These are phyloP conservation scores for Brassica hybrid DNA, from an alignment of 441 rosid species.

Conservation along the genomic window DNA sequence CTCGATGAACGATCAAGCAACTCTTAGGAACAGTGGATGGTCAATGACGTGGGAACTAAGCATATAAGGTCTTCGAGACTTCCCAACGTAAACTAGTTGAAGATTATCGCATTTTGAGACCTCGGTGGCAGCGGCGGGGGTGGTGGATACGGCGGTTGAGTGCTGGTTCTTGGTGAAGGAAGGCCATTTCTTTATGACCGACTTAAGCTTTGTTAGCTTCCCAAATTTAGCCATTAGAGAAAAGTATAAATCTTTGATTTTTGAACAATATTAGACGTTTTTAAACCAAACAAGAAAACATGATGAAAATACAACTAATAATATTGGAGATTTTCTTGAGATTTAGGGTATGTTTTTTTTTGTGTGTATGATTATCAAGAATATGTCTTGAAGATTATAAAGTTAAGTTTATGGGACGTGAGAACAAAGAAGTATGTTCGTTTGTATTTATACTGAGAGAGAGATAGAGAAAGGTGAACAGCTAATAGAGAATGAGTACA, in stretches of 20 bases:
- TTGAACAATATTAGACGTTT: constrained; percentile 3
- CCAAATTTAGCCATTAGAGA: constrained; percentile 61
- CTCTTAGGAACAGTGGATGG: constrained; percentile 81
- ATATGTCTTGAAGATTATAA: not conserved
- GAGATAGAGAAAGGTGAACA: constrained; percentile 37
- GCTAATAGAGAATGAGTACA: constrained; percentile 51
- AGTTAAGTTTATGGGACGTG: constrained; percentile 1
- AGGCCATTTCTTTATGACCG: constrained; percentile 74
- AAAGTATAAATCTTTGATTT: not conserved
- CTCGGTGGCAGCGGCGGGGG: constrained; percentile 18
- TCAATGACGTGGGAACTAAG: constrained; percentile 52
- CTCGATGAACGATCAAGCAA: constrained; percentile 60
- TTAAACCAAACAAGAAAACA: not conserved
- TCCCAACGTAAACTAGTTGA: constrained; percentile 75
- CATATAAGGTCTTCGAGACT: constrained; percentile 70
- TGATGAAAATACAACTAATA: not conserved
- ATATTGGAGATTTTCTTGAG: not conserved
- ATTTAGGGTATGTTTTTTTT: not conserved
- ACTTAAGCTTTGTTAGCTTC: constrained; percentile 78
- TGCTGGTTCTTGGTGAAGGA: constrained; percentile 62
- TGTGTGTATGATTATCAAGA: not conserved
- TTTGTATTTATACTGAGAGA: constrained; percentile 27
- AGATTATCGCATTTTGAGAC: constrained; percentile 38
- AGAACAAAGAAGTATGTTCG: constrained; percentile 31
- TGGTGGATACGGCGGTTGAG: constrained; percentile 37